Conservation (phyloP, 192 early-diverging fungal genomes). For the Backusella psychrophila region DNA sequence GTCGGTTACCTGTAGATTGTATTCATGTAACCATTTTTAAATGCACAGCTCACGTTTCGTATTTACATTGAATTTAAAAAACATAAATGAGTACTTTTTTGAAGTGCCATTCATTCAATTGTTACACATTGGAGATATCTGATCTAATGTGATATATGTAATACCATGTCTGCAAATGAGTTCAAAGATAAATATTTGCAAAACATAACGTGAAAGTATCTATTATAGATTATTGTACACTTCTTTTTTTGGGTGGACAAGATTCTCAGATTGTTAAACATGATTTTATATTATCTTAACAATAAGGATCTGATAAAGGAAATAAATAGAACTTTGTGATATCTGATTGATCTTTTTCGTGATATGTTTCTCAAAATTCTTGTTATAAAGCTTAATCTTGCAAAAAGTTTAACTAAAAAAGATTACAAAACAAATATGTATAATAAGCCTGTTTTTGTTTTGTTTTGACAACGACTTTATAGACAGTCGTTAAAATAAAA, state of each 20-base stretch:
- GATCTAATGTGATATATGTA: too few relatives aligned
- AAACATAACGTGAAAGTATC: neutral
- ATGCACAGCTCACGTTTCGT: too few relatives aligned
- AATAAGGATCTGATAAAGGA: slow-evolving; percentile 1
- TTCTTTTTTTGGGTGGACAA: neutral
- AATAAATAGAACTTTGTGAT: neutral
- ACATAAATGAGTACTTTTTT: too few relatives aligned
- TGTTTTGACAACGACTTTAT: neutral
- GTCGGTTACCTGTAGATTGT: too few relatives aligned
- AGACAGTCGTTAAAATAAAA: neutral
- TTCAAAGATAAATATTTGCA: too few relatives aligned
- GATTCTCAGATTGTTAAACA: neutral
- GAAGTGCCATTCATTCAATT: too few relatives aligned
- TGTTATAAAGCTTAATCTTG: neutral
- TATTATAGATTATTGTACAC: neutral
- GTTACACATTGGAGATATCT: too few relatives aligned
- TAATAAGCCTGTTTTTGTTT: neutral
- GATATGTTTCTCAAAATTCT: neutral
- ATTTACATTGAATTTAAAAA: neutral
- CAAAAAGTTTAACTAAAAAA: neutral
- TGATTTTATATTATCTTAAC: neutral
- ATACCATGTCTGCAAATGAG: too few relatives aligned
- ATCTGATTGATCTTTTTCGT: neutral
- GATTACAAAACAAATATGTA: neutral
- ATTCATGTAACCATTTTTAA: too few relatives aligned